Percentiles rank a stretch among this genome's conserved stretches.
Evolutionary conservation across 2,329 filamentous ascomycete genomes (phyloP).

Genomic region (Metarhizium anisopliae): DNA sequence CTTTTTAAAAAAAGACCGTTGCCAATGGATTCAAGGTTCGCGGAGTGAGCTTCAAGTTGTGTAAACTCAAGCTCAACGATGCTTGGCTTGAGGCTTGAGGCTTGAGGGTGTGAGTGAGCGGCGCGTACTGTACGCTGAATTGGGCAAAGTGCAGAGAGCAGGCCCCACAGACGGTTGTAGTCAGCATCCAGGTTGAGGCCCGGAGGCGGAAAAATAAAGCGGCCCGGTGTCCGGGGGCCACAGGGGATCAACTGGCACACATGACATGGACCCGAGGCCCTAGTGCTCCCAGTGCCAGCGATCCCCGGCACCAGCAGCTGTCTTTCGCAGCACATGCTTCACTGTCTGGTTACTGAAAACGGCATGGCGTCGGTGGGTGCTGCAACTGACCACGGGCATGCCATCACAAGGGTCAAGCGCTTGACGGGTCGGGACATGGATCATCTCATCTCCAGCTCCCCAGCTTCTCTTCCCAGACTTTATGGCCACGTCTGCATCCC

Average conservation of each 20-base stretch:
- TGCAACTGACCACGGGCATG: too few species aligned
- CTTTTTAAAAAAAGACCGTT: too few species aligned
- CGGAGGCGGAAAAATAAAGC: conserved; percentile 6
- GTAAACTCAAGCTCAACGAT: too few species aligned
- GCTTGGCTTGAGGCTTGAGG: too few species aligned
- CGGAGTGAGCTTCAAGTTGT: background rate
- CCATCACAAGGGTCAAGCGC: conserved; percentile 1
- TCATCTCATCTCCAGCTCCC: background rate
- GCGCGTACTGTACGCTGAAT: too few species aligned
- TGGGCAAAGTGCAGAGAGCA: too few species aligned
- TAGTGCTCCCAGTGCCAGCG: too few species aligned
- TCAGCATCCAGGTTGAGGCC: background rate
- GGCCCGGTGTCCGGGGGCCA: background rate
- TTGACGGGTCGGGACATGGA: background rate
- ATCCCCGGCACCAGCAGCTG: too few species aligned
- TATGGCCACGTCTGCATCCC: background rate
- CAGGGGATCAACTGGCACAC: too few species aligned
- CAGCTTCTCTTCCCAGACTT: background rate
- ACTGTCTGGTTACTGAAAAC: background rate
- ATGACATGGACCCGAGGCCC: too few species aligned
- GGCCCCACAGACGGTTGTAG: too few species aligned
- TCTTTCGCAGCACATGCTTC: background rate
- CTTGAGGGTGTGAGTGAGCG: too few species aligned
- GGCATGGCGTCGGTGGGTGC: background rate
- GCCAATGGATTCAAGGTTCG: background rate